Evolutionary conservation across 208 protist genomes (phyloP).

Genomic region (Herpetomonas samuelpessoai): DNA sequence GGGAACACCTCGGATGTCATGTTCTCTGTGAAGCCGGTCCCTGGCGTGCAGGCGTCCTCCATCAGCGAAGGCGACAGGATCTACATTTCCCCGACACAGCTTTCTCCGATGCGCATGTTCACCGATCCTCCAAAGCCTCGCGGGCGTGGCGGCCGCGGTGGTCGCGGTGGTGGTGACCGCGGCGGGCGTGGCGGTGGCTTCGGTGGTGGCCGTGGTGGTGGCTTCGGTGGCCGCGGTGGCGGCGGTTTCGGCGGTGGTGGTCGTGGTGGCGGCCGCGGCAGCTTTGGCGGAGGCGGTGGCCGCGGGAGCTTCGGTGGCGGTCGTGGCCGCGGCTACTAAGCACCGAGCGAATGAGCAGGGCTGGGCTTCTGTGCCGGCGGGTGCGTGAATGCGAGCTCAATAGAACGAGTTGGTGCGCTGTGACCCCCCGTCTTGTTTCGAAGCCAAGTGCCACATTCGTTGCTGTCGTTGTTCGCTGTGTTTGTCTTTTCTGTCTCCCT

Average conservation of each 20-base stretch:
- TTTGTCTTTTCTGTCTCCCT: neutral
- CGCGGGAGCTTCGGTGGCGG: constrained; percentile 19
- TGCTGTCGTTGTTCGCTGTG: constrained; percentile 12
- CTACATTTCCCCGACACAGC: constrained; percentile 87
- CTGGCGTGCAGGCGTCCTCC: constrained; percentile 80
- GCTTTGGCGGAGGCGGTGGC: constrained; percentile 30
- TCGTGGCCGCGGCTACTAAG: constrained; percentile 36
- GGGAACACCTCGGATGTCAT: constrained; percentile 85
- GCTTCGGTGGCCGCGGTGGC: constrained; percentile 36
- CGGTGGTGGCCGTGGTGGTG: constrained; percentile 17
- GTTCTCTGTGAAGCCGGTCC: constrained; percentile 89
- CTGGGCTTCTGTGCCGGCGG: too few relatives aligned
- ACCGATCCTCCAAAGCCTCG: constrained; percentile 85
- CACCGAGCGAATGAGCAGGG: too few relatives aligned
- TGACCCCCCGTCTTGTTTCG: too few relatives aligned
- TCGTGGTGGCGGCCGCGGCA: constrained; percentile 23
- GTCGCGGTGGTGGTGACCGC: constrained; percentile 39
- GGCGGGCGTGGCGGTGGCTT: constrained; percentile 34
- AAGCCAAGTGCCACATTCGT: too few relatives aligned
- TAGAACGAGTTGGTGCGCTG: too few relatives aligned
- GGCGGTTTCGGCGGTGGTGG: constrained; percentile 35
- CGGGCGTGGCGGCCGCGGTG: constrained; percentile 79
- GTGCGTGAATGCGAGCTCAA: too few relatives aligned
- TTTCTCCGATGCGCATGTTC: constrained; percentile 80
- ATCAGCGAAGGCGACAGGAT: constrained; percentile 81